Conservation (phyloP, 306 rosid species). For the Castanea sativa region DNA sequence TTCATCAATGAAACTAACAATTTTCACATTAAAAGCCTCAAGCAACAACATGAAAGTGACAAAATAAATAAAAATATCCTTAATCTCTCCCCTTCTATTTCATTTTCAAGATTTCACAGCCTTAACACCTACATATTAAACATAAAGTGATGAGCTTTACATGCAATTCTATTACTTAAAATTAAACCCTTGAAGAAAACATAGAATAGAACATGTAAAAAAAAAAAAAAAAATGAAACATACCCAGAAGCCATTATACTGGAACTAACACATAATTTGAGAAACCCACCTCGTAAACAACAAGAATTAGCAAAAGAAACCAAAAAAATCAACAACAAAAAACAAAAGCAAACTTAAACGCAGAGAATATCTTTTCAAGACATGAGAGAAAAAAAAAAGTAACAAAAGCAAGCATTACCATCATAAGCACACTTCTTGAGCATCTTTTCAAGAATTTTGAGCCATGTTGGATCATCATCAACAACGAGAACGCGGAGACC, state of each 20-base stretch:
- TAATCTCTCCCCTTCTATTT: neutral
- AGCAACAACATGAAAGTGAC: neutral
- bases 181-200: neutral
- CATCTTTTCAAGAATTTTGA: conserved; percentile 95
- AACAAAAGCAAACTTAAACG: neutral
- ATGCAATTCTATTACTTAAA: neutral
- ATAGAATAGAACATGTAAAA: neutral
- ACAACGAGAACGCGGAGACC: conserved; percentile 93
- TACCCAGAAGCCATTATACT: conserved; percentile 4
- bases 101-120: neutral
- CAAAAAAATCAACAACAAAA: neutral
- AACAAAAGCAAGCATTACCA: conserved; percentile 31
- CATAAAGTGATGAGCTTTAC: neutral
- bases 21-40: neutral
- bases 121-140: neutral
- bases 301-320: neutral
- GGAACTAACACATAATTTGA: conserved; percentile 13
- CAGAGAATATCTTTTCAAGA: neutral
- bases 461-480: conserved; percentile 97
- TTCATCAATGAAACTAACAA: neutral
- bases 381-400: neutral
- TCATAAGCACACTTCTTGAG: conserved; percentile 89
- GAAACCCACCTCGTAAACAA: conserved; percentile 14
- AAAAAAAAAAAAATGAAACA: neutral
- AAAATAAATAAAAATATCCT: neutral